These are phyloP conservation scores for Cryphonectria naterciae DNA, from an alignment of 2,329 filamentous ascomycete genomes.

Conservation along the genomic window DNA sequence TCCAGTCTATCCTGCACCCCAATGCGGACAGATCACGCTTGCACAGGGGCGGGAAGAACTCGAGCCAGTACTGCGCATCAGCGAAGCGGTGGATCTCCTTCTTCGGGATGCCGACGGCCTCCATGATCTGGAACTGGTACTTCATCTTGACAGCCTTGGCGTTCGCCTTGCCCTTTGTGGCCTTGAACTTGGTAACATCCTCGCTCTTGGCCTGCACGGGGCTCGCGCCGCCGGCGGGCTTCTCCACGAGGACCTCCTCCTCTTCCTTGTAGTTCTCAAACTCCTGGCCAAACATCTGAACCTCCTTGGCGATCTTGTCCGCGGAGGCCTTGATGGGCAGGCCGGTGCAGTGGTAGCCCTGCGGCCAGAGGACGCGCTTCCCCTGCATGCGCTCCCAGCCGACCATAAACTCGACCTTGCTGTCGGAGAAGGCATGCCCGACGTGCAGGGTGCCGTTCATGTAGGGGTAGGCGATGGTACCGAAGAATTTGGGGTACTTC, in stretches of 20 bases:
- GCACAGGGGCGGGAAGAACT: constrained; percentile 86
- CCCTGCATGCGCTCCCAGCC: constrained; percentile 91
- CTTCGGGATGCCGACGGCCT: constrained; percentile 82
- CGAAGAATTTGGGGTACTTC: constrained; percentile 90
- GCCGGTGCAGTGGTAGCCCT: constrained; percentile 94
- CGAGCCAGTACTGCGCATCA: constrained; percentile 88
- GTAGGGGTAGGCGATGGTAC: constrained; percentile 55
- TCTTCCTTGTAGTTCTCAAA: constrained; percentile 79
- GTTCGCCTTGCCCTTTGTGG: constrained; percentile 89
- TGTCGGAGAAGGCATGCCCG: constrained; percentile 89
- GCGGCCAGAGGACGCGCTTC: constrained; percentile 83
- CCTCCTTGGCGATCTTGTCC: constrained; percentile 90
- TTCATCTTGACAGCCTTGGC: constrained; percentile 92
- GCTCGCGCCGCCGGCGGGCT: constrained; percentile 64
- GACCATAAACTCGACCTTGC: constrained; percentile 89
- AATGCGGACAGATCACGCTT: constrained; percentile 80
- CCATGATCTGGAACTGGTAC: constrained; percentile 92
- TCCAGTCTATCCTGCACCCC: constrained; percentile 89
- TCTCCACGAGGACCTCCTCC: constrained; percentile 52
- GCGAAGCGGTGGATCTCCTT: constrained; percentile 94
- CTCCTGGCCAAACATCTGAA: constrained; percentile 83
- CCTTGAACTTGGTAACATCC: constrained; percentile 88
- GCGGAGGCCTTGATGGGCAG: constrained; percentile 98
- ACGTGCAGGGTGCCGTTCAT: constrained; percentile 83
- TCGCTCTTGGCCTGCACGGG: constrained; percentile 64